phyloP scores from a whole-genome alignment of 2,329 filamentous ascomycete species.

The Celoporthe dispersa region DNA sequence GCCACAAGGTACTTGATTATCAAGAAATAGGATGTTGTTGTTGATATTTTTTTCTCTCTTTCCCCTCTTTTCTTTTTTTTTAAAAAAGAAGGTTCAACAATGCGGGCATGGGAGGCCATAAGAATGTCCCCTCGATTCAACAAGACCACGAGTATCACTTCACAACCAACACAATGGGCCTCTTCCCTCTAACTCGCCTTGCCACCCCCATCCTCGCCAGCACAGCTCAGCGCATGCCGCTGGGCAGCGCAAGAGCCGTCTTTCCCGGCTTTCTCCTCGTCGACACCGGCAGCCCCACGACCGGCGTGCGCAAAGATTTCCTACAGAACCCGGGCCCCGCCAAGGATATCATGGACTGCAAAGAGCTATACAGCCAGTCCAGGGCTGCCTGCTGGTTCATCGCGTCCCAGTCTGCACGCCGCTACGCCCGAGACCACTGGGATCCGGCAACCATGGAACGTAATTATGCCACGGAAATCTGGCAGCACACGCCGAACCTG shows the following conservation, averaged over 20 bases:
- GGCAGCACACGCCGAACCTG: neutral
- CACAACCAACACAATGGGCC: constrained; percentile 31
- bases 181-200: constrained; percentile 30
- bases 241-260: constrained; percentile 31
- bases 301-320: constrained; percentile 30
- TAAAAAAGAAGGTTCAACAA: constrained; percentile 30
- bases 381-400: constrained; percentile 35
- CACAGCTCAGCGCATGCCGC: constrained; percentile 28
- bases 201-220: constrained; percentile 31
- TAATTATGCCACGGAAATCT: constrained; percentile 17
- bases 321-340: neutral
- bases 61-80: no score
- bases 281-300: constrained; percentile 31
- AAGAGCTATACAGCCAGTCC: constrained; percentile 33
- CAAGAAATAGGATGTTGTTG: neutral
- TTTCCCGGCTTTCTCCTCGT: constrained; percentile 34
- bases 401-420: constrained; percentile 33
- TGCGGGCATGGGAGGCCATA: constrained; percentile 32
- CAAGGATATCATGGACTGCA: neutral
- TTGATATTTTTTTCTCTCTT: no score
- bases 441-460: constrained; percentile 18
- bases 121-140: constrained; percentile 27
- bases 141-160: constrained; percentile 36
- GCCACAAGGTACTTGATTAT: neutral
- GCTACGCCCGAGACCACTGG: constrained; percentile 24